Conservation (phyloP, 2,329 filamentous ascomycete genomes). For the Drechslerella stenobrocha region DNA sequence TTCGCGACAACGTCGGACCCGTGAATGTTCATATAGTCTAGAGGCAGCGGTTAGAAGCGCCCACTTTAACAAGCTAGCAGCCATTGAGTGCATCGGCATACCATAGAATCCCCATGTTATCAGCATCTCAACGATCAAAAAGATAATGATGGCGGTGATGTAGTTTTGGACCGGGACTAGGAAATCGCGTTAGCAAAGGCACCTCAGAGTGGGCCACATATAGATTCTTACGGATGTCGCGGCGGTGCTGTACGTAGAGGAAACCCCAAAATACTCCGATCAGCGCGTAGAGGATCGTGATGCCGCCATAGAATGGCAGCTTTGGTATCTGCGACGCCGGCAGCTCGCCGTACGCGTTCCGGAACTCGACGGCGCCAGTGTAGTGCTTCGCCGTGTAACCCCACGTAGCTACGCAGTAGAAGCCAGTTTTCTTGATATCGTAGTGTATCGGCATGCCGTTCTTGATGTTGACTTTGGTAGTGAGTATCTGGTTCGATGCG, state of each 20-base stretch:
- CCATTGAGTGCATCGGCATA: slow-evolving; percentile 55
- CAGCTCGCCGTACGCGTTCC: slow-evolving; percentile 94
- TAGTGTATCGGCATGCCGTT: slow-evolving; percentile 74
- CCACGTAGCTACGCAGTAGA: slow-evolving; percentile 88
- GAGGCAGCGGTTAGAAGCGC: slow-evolving; percentile 54
- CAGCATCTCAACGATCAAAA: slow-evolving; percentile 92
- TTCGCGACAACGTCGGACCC: slow-evolving; percentile 82
- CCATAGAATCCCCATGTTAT: slow-evolving; percentile 99
- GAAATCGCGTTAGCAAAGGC: slow-evolving; percentile 54
- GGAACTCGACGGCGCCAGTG: slow-evolving; percentile 80
- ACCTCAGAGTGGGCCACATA: not conserved
- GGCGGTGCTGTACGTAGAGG: slow-evolving; percentile 88
- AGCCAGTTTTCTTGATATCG: slow-evolving; percentile 83
- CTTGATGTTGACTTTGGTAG: slow-evolving; percentile 79
- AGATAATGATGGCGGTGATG: slow-evolving; percentile 93
- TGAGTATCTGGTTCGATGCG: slow-evolving; percentile 73
- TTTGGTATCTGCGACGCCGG: slow-evolving; percentile 95
- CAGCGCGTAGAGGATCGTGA: slow-evolving; percentile 90
- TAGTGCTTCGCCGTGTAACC: slow-evolving; percentile 69
- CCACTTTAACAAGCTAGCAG: not conserved
- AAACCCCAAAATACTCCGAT: slow-evolving; percentile 88
- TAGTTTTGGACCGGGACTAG: slow-evolving; percentile 95
- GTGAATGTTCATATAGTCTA: slow-evolving; percentile 88
- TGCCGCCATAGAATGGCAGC: slow-evolving; percentile 91
- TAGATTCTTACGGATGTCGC: slow-evolving; percentile 73